Conservation (phyloP, 345 rosid species). For the Citrus hindsii region DNA sequence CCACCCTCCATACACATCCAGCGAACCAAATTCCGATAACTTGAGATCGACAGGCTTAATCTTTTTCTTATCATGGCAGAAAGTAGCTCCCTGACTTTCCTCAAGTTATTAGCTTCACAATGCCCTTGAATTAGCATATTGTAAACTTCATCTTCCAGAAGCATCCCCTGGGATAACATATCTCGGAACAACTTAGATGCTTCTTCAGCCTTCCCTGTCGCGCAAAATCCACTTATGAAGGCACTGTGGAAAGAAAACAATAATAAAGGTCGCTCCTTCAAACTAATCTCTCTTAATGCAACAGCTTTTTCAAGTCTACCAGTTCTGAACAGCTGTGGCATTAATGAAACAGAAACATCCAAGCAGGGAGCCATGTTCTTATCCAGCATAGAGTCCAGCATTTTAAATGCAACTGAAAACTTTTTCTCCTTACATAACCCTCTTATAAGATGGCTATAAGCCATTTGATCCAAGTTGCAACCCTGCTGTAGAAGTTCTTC, state of each 20-base stretch:
- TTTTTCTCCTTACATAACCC: constrained; percentile 51
- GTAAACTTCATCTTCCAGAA: constrained; percentile 32
- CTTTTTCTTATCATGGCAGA: constrained; percentile 46
- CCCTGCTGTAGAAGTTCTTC: constrained; percentile 47
- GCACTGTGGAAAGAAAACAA: constrained; percentile 32
- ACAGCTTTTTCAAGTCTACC: constrained; percentile 33
- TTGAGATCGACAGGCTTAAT: constrained; percentile 33
- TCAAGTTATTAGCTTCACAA: constrained; percentile 38
- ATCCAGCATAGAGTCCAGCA: constrained; percentile 36
- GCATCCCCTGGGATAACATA: constrained; percentile 34
- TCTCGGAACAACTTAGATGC: constrained; percentile 40
- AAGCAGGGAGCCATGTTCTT: constrained; percentile 30
- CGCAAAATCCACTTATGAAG: constrained; percentile 48
- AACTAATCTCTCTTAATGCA: constrained; percentile 28
- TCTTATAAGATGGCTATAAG: constrained; percentile 45
- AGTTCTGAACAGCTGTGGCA: constrained; percentile 50
- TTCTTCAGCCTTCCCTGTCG: constrained; percentile 42
- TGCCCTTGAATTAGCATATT: constrained; percentile 43
- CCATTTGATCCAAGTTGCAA: constrained; percentile 31
- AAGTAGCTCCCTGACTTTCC: constrained; percentile 41
- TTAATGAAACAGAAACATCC: constrained; percentile 38
- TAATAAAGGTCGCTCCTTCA: constrained; percentile 26
- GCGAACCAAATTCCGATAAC: constrained; percentile 46
- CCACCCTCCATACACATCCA: constrained; percentile 48
- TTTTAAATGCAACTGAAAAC: constrained; percentile 34